Percentiles rank a stretch among this genome's conserved stretches.
Evolutionary conservation across 2,329 filamentous ascomycete species (phyloP).

Genomic region (Alternaria sp.): DNA sequence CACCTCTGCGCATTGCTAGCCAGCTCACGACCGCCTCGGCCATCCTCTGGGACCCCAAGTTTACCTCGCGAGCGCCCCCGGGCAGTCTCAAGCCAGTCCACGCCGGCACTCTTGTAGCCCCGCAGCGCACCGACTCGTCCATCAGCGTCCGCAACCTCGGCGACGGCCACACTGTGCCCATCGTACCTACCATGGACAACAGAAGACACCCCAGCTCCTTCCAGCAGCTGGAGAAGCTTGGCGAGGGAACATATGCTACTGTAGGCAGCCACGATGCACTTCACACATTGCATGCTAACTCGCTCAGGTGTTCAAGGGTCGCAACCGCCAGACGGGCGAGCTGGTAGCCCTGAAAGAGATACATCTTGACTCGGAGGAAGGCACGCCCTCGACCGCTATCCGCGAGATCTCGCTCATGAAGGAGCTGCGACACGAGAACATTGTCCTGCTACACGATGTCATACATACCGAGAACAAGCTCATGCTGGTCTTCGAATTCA

Average conservation of each 20-base stretch:
- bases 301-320: slow-evolving; percentile 91
- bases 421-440: slow-evolving; percentile 98
- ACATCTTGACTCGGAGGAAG: slow-evolving; percentile 97
- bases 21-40: slow-evolving; percentile 60
- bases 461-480: slow-evolving; percentile 99
- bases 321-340: slow-evolving; percentile 95
- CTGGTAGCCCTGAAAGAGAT: slow-evolving; percentile 98
- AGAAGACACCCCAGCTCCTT: slow-evolving; percentile 95
- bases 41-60: slow-evolving; percentile 61
- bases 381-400: slow-evolving; percentile 95
- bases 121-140: slow-evolving; percentile 60
- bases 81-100: slow-evolving; percentile 58
- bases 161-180: slow-evolving; percentile 51
- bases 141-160: slow-evolving; percentile 60
- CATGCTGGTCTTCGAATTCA: slow-evolving; percentile 99
- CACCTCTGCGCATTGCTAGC: slow-evolving; percentile 53
- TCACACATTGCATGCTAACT: slow-evolving; percentile 25
- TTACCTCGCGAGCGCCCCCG: slow-evolving; percentile 57
- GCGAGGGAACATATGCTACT: slow-evolving; percentile 98
- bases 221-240: slow-evolving; percentile 97
- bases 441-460: slow-evolving; percentile 96
- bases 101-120: slow-evolving; percentile 58
- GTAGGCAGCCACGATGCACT: slow-evolving; percentile 61
- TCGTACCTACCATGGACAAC: slow-evolving; percentile 75
- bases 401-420: slow-evolving; percentile 99